Conservation (phyloP, 108 stramenopile genomes). For the Chaetoceros muelleri region DNA sequence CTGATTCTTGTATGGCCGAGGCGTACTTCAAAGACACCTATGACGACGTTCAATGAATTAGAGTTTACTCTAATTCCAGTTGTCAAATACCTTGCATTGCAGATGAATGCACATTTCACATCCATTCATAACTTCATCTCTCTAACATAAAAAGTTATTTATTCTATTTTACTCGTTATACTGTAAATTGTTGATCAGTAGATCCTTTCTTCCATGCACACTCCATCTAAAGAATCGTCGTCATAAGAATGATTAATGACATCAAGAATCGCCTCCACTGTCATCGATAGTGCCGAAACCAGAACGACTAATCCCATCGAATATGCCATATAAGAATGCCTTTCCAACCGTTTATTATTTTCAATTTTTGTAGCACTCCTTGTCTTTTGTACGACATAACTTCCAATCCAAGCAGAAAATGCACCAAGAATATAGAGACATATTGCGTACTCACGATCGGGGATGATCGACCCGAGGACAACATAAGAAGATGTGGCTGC, state of each 20-base stretch:
- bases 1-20: too few species aligned
- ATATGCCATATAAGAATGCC: conserved; percentile 90
- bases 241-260: not conserved
- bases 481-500: conserved; percentile 84
- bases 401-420: conserved; percentile 71
- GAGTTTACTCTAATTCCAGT: too few species aligned
- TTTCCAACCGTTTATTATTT: conserved; percentile 58
- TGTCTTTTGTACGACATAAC: conserved; percentile 63
- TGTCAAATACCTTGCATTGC: too few species aligned
- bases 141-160: too few species aligned
- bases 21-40: too few species aligned
- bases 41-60: too few species aligned
- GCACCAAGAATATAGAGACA: conserved; percentile 79
- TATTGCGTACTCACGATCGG: conserved; percentile 72
- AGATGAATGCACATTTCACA: too few species aligned
- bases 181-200: not conserved
- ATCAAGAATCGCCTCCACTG: conserved; percentile 31
- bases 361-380: conserved; percentile 15
- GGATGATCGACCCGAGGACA: conserved; percentile 85
- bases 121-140: too few species aligned
- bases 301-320: conserved; percentile 89
- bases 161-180: too few species aligned
- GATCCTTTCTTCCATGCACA: not conserved
- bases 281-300: conserved; percentile 76
- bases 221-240: not conserved